phyloP scores from a whole-genome alignment of 2,329 filamentous ascomycete species.

The Myriosclerotinia scirpicola region DNA sequence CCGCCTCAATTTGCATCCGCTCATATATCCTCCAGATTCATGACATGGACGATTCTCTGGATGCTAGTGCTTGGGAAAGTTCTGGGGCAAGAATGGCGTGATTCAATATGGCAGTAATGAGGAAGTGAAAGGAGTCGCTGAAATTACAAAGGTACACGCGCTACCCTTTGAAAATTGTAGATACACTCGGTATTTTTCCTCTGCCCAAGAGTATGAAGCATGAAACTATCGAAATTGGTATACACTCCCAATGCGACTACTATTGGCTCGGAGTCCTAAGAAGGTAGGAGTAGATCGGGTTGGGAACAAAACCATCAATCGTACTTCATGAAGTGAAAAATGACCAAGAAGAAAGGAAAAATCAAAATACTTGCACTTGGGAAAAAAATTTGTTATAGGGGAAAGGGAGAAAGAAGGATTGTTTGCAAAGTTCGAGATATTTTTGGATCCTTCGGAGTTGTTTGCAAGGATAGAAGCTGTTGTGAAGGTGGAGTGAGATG shows the following conservation, averaged over 20 bases:
- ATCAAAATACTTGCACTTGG: constrained; percentile 27
- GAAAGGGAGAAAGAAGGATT: constrained; percentile 15
- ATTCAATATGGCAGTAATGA: not conserved
- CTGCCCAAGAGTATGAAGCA: not conserved
- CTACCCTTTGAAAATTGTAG: too few species aligned
- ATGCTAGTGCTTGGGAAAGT: not conserved
- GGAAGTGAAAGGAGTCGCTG: not conserved
- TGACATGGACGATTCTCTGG: not conserved
- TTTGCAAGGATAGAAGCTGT: not conserved
- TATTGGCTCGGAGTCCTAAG: not conserved
- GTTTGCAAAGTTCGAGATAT: constrained; percentile 7
- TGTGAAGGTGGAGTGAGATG: not conserved
- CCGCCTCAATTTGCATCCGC: too few species aligned
- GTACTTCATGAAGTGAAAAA: constrained; percentile 28
- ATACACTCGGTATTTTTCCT: not conserved
- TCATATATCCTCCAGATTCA: not conserved
- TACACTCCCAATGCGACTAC: not conserved
- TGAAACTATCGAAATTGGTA: not conserved
- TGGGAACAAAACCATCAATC: constrained; percentile 25
- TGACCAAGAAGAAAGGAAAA: constrained; percentile 26
- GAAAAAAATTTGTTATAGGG: constrained; percentile 22
- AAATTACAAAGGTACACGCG: not conserved
- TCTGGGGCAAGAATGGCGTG: not conserved
- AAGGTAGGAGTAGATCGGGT: constrained; percentile 12
- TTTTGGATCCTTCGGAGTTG: not conserved